Percentiles rank a stretch among this genome's conserved stretches.
phyloP scores from a whole-genome alignment of 169 alveolate species.

The Miamiensis avidus region DNA sequence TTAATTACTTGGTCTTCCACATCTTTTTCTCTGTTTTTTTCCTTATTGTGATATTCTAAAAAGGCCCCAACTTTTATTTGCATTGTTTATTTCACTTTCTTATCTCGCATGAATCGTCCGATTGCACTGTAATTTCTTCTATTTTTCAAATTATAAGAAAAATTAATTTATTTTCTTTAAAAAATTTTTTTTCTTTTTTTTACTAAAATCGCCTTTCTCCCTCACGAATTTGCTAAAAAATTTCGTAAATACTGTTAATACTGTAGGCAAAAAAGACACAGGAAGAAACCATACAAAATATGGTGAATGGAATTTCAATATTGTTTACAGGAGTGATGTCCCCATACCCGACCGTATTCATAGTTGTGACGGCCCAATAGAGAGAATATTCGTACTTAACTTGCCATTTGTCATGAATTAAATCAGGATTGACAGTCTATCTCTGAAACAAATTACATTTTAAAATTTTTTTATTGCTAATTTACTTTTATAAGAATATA shows the following conservation, averaged over 20 bases:
- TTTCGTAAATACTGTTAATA: neutral
- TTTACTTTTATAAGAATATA: neutral
- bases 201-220: neutral
- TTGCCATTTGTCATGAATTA: slow-evolving; percentile 22
- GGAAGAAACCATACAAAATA: neutral
- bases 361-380: slow-evolving; percentile 33
- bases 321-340: slow-evolving; percentile 13
- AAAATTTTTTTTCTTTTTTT: too few relatives aligned
- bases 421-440: neutral
- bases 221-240: neutral
- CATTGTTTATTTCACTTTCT: neutral
- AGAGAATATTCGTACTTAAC: slow-evolving; percentile 18
- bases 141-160: too few relatives aligned
- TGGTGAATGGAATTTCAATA: neutral
- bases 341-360: slow-evolving; percentile 38
- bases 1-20: neutral
- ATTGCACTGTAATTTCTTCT: neutral
- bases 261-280: neutral
- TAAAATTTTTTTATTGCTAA: neutral
- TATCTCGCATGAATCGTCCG: neutral
- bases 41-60: neutral
- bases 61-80: neutral
- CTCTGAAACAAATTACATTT: too few relatives aligned
- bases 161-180: neutral
- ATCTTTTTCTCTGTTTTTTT: neutral